Conservation (phyloP, 2,329 filamentous ascomycete species). For the Eurotiales sp. region DNA sequence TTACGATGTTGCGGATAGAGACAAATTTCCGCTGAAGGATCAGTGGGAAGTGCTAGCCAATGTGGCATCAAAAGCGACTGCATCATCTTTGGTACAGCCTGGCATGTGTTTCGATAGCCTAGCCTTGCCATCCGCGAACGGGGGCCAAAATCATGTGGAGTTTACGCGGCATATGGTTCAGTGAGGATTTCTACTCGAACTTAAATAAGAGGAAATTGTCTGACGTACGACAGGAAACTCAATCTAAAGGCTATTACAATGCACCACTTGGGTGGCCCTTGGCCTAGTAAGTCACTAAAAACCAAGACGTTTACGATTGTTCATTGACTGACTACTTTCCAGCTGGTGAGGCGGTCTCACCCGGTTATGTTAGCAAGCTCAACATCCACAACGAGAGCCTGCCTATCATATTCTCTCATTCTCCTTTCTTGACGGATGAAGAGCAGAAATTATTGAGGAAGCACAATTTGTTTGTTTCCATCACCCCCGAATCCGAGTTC, state of each 20-base stretch:
- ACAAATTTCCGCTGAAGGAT: not conserved
- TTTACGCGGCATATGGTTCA: not conserved
- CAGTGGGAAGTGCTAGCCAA: not conserved
- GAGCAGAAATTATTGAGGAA: conserved; percentile 43
- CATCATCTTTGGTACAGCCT: not conserved
- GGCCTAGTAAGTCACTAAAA: conserved; percentile 40
- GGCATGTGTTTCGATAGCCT: conserved; percentile 35
- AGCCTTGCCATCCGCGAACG: not conserved
- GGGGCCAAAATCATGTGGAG: not conserved
- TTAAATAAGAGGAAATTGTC: too few relatives aligned
- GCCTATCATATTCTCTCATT: not conserved
- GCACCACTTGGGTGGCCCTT: conserved; percentile 44
- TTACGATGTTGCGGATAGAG: conserved; percentile 21
- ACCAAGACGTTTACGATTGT: too few relatives aligned
- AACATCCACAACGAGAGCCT: not conserved
- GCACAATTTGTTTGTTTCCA: conserved; percentile 53
- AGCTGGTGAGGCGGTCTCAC: too few relatives aligned
- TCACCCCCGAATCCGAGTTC: conserved; percentile 58
- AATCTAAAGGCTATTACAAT: conserved; percentile 7
- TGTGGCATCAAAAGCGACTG: not conserved
- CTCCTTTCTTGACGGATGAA: not conserved
- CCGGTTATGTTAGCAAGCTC: not conserved
- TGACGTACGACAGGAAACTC: not conserved
- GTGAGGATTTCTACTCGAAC: not conserved
- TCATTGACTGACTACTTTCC: too few relatives aligned